Base-by-base conservation (phyloP, 2,329 filamentous ascomycete genomes). In the Penicillium palitans region DNA sequence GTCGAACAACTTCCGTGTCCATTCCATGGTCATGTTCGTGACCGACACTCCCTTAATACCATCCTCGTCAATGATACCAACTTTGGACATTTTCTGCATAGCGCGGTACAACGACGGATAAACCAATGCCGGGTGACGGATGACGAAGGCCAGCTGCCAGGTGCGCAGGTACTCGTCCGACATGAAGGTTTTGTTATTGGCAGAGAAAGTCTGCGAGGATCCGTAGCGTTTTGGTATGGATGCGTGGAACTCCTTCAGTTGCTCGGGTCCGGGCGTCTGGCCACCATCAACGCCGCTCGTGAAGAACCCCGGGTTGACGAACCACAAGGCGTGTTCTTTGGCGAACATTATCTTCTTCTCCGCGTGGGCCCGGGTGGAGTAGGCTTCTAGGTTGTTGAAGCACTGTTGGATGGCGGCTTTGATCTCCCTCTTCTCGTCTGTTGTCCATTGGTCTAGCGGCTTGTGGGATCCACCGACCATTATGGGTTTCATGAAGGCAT, bases 111-210 rank as follows among this genome's bases (percentile, higher is more conserved):
- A 59, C 0, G 76, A 78, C 2, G 74, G 69, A 42, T 75, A 77
- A 21, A 68, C 64, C 35, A 78, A 58, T 8, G 72, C 74, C 5
- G 76, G 76, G 55, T 78, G 73, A 3, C 75, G 67, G 57, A 77
- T 72, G 33, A 75, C 62, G 53, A 77, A 73, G 1, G 71, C 68
- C 0, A 72, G 61, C 27, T 63, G 63, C 61, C 66, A 75, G 2
- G 61, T 71, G 24, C 64, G 65, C 47, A 77, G 65, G 39, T 72
- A 70, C 17, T 67, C 66, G 49, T 76, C 70, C 4, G 75, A 64
- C n/a, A 77, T 56, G 9, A 74, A 42, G 0, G 75, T 76, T 17
- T 67, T 39, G 61, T 76, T 75, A 8, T 59, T 53, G 2, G 58
- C 29, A 55, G 74, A 62, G 68, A 71, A 47, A 52, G 68, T 65